Evolutionary conservation across 2,329 filamentous ascomycete species (phyloP), one percentile per base, ranked within the genome.

Genomic region (Colletotrichum musicola): DNA sequence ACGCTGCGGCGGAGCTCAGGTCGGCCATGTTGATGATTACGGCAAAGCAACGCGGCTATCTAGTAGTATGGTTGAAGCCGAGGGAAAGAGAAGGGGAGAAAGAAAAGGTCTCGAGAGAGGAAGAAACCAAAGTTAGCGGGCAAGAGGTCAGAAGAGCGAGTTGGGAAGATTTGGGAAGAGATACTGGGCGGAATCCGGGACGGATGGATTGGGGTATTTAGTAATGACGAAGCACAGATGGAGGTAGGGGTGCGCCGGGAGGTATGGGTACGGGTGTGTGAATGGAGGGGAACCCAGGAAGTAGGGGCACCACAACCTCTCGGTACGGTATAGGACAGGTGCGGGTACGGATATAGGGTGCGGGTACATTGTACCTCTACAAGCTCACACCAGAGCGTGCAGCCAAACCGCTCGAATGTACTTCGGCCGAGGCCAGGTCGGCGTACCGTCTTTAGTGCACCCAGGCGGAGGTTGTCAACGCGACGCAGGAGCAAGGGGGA

Each of bases 1-100:
- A 74, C 73, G 72, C 65, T 64, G 73, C 72, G 62, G 70, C 69
- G 65, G 71, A 71, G 60, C 40, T 68, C 13, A 62, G 62, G 47
- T 72, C 71, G 69, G 71, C 71, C 73, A 74, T 74, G 70, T 44
- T 64, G 71, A 71, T 64, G 53, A 64, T 54, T 25, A 56, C 38
- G 35, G 40, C 20, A 38, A 65, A 58, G 40, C 50, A 53, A 42
- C 58, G 49, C 58, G 64, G 59, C 54, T 49, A 25, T 60, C 16
- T 53, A 20, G 50, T 53, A 30, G 57, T 58, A 6, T 47, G 47
- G 53, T 46, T 49, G 35, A 58, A 18, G n/a, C 40, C 44, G 30
- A 44, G 22, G 40, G 47, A 22, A 46, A 55, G 20, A 38, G 51
- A 51, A 64, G 51, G 20, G 47, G 18, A 27, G 40, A 50, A 50